A percentile compares a stretch with the other conserved stretches of the same genome.
Evolutionary conservation across 768 basidiomycete species (phyloP).

Genomic region (Tricholoma terreum): DNA sequence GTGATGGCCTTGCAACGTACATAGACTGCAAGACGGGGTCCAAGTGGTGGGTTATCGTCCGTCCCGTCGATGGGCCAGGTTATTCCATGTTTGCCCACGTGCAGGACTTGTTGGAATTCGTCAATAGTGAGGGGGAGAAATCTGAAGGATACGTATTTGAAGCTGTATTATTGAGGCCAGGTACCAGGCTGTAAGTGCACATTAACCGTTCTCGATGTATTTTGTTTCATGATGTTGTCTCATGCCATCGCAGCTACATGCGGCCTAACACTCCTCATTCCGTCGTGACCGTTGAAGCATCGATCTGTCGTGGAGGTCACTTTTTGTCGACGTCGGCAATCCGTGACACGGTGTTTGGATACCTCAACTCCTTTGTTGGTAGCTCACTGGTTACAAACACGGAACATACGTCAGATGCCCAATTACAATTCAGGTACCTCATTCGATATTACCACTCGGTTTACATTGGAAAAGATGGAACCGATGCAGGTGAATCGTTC

Average conservation of each 20-base stretch:
- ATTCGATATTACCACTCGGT: not conserved
- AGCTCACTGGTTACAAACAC: constrained; percentile 13
- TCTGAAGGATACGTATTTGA: not conserved
- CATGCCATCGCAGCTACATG: constrained; percentile 11
- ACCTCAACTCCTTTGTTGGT: constrained; percentile 14
- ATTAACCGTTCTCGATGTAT: not conserved
- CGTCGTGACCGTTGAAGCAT: constrained; percentile 8
- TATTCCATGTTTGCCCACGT: too few species aligned
- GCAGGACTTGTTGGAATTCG: not conserved
- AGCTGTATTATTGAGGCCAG: constrained; percentile 4
- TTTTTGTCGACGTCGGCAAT: constrained; percentile 16
- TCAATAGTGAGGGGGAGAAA: not conserved
- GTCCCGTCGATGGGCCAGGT: not conserved
- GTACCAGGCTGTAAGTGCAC: constrained; percentile 4
- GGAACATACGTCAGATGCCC: constrained; percentile 12
- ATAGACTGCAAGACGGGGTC: constrained; percentile 2
- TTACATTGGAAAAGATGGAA: too few species aligned
- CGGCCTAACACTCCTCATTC: constrained; percentile 15
- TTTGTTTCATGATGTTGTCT: not conserved
- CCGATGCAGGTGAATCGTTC: too few species aligned
- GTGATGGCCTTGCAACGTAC: constrained; percentile 13
- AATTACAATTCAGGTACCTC: constrained; percentile 2
- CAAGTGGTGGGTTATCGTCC: constrained; percentile 16
- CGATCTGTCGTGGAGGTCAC: constrained; percentile 22
- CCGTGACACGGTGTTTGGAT: constrained; percentile 10